phyloP scores from a whole-genome alignment of 768 basidiomycete genomes.

The Calocera cornea region DNA sequence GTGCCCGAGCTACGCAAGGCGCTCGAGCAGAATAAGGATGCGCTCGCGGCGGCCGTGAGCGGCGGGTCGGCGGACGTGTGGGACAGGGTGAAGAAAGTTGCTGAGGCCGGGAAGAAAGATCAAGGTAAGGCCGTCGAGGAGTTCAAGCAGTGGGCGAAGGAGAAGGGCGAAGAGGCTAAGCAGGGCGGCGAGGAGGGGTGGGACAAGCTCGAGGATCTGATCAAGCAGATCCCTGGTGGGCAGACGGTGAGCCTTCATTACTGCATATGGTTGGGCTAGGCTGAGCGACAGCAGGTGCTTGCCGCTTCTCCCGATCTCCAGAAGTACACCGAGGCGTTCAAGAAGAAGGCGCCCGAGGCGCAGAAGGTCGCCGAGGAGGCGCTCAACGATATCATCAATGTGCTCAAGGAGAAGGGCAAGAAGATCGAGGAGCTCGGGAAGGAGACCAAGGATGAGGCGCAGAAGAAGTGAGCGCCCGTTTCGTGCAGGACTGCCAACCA shows the following conservation, averaged over 20 bases:
- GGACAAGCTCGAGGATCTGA: slow-evolving; percentile 20
- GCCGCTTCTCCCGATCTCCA: slow-evolving; percentile 20
- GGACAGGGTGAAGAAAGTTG: slow-evolving; percentile 18
- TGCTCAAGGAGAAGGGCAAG: slow-evolving; percentile 23
- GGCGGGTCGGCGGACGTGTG: slow-evolving; percentile 18
- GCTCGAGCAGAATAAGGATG: slow-evolving; percentile 19
- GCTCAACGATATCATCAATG: slow-evolving; percentile 21
- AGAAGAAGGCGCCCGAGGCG: slow-evolving; percentile 21
- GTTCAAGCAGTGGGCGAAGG: slow-evolving; percentile 20
- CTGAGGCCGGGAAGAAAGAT: slow-evolving; percentile 15
- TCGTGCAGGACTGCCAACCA: background rate
- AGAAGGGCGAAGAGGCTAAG: slow-evolving; percentile 20
- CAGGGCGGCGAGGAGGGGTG: slow-evolving; percentile 12
- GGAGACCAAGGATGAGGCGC: slow-evolving; percentile 18
- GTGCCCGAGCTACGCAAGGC: slow-evolving; percentile 21
- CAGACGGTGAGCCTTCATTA: slow-evolving; percentile 14
- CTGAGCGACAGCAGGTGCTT: slow-evolving; percentile 13
- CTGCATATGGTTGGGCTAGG: background rate
- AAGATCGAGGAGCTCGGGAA: slow-evolving; percentile 21
- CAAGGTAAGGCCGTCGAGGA: slow-evolving; percentile 23
- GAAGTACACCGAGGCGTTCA: slow-evolving; percentile 18
- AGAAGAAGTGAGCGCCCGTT: slow-evolving; percentile 5
- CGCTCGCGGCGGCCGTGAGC: slow-evolving; percentile 16
- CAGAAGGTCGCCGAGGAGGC: slow-evolving; percentile 24
- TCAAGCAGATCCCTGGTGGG: slow-evolving; percentile 22